Evolutionary conservation across 192 early-diverging fungal genomes (phyloP).

Genomic region (Diversispora epigaea): DNA sequence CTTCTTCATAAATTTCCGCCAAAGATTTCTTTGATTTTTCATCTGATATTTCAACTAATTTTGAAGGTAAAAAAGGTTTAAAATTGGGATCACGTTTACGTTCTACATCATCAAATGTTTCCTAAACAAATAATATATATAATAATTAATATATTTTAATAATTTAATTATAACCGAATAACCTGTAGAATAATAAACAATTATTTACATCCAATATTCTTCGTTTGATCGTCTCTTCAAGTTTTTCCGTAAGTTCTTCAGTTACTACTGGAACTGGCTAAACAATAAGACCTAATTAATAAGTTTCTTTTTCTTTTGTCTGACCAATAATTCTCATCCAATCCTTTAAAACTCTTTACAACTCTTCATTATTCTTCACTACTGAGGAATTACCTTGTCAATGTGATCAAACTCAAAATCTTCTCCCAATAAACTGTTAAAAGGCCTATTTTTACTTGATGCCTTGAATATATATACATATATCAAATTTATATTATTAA

Average conservation of each 20-base stretch:
- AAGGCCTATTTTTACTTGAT: conserved; percentile 72
- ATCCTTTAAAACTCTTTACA: not conserved
- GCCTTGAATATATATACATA: conserved; percentile 38
- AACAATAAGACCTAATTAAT: not conserved
- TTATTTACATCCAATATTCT: conserved; percentile 74
- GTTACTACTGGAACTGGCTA: conserved; percentile 91
- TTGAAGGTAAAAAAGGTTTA: conserved; percentile 70
- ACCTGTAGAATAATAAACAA: not conserved
- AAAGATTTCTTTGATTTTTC: conserved; percentile 85
- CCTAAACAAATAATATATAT: conserved; percentile 17
- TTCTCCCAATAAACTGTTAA: conserved; percentile 92
- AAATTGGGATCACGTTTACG: conserved; percentile 78
- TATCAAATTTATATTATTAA: too few relatives aligned
- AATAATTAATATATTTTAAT: not conserved
- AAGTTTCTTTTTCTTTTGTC: not conserved
- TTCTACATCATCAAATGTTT: conserved; percentile 91
- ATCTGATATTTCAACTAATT: conserved; percentile 79
- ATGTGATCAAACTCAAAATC: conserved; percentile 89
- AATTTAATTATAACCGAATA: too few relatives aligned
- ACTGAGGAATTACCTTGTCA: conserved; percentile 70
- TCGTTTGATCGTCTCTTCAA: conserved; percentile 93
- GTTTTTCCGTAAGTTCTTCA: conserved; percentile 78
- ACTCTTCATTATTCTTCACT: too few relatives aligned
- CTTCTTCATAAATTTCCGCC: conserved; percentile 88
- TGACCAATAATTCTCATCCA: too few relatives aligned